Percentiles rank a stretch among this genome's conserved stretches.
Evolutionary conservation across 768 basidiomycete species (phyloP).

Genomic region (Solioccasus polychromus): DNA sequence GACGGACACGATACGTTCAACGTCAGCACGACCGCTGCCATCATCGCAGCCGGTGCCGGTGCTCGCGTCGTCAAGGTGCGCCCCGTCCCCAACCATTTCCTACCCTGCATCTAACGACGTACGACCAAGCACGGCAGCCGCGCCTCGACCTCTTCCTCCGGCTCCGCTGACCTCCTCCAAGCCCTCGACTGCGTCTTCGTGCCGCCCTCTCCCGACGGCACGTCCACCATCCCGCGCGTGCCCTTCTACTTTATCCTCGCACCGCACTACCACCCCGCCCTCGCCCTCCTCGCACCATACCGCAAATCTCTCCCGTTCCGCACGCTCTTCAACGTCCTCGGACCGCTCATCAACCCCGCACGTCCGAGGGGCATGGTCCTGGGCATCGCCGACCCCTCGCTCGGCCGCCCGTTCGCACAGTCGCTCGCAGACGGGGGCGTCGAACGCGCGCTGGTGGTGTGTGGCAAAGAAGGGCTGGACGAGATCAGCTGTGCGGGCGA

Average conservation of each 20-base stretch:
- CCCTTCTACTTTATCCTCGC: slow-evolving; percentile 95
- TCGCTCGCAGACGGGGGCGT: slow-evolving; percentile 74
- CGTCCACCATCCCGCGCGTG: slow-evolving; percentile 50
- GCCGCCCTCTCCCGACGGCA: slow-evolving; percentile 47
- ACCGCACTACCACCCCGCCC: slow-evolving; percentile 86
- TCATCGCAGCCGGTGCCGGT: slow-evolving; percentile 94
- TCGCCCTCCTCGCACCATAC: slow-evolving; percentile 79
- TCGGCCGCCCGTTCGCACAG: slow-evolving; percentile 79
- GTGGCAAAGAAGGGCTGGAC: slow-evolving; percentile 87
- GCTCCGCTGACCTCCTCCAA: slow-evolving; percentile 89
- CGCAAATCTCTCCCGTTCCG: slow-evolving; percentile 88
- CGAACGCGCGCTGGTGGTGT: slow-evolving; percentile 85
- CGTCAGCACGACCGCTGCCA: slow-evolving; percentile 90
- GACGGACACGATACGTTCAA: slow-evolving; percentile 97
- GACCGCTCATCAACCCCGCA: slow-evolving; percentile 92
- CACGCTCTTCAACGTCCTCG: slow-evolving; percentile 94
- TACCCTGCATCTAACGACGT: neutral
- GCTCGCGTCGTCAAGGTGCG: slow-evolving; percentile 87
- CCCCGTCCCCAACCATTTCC: neutral
- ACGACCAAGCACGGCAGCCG: slow-evolving; percentile 76
- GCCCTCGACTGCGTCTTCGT: slow-evolving; percentile 77
- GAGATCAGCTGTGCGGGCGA: slow-evolving; percentile 95
- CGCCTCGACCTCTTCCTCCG: slow-evolving; percentile 92
- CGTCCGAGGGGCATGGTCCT: slow-evolving; percentile 85
- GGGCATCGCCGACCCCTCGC: slow-evolving; percentile 79